Base-by-base conservation (phyloP, 2,329 filamentous ascomycete species). In the Colletotrichum coccodes region DNA sequence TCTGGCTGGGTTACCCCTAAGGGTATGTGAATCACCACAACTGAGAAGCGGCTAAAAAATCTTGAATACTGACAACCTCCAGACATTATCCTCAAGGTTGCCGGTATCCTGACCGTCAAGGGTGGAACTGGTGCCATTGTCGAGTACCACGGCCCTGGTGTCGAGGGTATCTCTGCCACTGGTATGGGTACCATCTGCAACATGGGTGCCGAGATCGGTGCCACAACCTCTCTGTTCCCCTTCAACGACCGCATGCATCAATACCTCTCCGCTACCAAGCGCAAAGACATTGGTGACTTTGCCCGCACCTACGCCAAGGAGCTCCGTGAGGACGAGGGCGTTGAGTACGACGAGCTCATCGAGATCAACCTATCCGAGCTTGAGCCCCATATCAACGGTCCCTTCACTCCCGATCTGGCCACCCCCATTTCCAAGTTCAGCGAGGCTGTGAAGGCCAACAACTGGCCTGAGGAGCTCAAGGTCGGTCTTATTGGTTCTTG, bases 241-340 rank as follows among this genome's bases (percentile, higher is more conserved):
- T 99, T 97, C 91, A 97, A 97, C 86, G 93, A 98, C 82, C 90
- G 93, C 79, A 97, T 97, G 95, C 93, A 97, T 87, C 93, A 98
- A 80, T 99, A 98, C 86, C 90, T 99, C 49, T 86, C 86, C 50
- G 94, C 94, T 47, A 99, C 96, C 75, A 98, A 97, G 89, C 93
- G 96, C 78, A 86, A 89, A 78, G 89, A 92, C 18, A 98, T 99
- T 75, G 96, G 94, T 77, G 94, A 98, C 80, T 98, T 95, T 79
- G 89, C 96, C 62, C 91, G 94, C 74, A 79, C 86, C 42, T 98
- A 98, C 81, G 92, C 94, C 75, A 87, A 93, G 76, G 94, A 97
- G 76, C 92, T 99, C 72, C 90, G 89, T 69, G 91, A 93, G 79
- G 96, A 99, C 75, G 87, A 97, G 83, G 94, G 94, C 74, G 93